These are phyloP conservation scores for Rosa multiflora DNA, from an alignment of 306 rosid genomes.

Conservation along the genomic window DNA sequence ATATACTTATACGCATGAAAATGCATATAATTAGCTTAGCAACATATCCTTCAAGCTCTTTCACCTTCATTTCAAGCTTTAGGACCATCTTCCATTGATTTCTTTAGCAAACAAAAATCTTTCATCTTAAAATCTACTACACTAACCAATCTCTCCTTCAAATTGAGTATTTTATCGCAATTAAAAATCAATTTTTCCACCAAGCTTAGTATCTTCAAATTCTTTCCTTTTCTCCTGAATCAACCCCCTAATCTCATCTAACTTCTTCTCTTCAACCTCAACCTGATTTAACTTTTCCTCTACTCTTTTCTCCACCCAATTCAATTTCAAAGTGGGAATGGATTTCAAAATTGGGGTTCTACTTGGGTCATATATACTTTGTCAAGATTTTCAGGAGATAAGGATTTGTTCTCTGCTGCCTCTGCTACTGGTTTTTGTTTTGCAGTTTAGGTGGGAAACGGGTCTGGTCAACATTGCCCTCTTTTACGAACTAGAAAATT, in stretches of 20 bases:
- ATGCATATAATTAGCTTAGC: neutral
- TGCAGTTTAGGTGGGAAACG: too few relatives aligned
- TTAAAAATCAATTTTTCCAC: neutral
- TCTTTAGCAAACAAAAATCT: neutral
- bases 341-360: too few relatives aligned
- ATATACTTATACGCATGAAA: too few relatives aligned
- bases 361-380: too few relatives aligned
- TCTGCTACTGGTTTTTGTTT: too few relatives aligned
- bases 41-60: neutral
- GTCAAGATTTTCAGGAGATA: too few relatives aligned
- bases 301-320: constrained; percentile 27
- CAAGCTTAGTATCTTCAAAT: neutral
- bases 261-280: neutral
- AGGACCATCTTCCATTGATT: constrained; percentile 4
- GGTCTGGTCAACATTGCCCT: too few relatives aligned
- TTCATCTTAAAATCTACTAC: neutral
- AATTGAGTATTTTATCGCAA: neutral
- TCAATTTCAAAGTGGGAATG: constrained; percentile 8
- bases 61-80: neutral
- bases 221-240: neutral
- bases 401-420: too few relatives aligned
- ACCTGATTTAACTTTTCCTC: constrained; percentile 11
- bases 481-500: too few relatives aligned
- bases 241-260: neutral
- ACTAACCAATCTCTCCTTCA: neutral